Evolutionary conservation across 176 grass and related monocot species (phyloP), one percentile per base, ranked within the genome.

Genomic region (Zizania latifolia): DNA sequence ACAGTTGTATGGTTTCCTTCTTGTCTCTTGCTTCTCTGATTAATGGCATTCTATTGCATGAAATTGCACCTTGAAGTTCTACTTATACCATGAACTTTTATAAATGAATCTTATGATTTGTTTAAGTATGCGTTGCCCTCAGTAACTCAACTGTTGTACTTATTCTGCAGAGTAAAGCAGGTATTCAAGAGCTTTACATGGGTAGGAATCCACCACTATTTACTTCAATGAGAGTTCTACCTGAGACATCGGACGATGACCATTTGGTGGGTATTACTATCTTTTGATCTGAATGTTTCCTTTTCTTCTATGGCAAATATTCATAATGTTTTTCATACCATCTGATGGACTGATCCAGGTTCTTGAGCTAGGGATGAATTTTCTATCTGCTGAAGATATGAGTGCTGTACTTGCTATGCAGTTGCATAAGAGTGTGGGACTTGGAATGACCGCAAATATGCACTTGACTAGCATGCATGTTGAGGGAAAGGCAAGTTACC

Each of bases 391-490:
- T 79, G 89, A 98, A 58, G 95, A 98, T 71, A 94, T 94, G 95
- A 92, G 89, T 88, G 89, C 24, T 61, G 82, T 92, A 58, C 89
- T 98, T 92, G 86, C 91, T 71, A 83, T 93, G 71, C 91, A 89
- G 65, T 70, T 93, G 38, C 89, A 83, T 66, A 90, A 93, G 85
- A 84, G 72, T 32, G 58, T 97, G 60, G 91, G 91, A 61, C 77
- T 98, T 37, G 91, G 95, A 70, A 90, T 98, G 74, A 92, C 88
- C 11, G 66, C 89, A 88, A 92, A 86, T 58, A 94, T 98, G 95
- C 95, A 98, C 84, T 81, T 98, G 65, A 94, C 95, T 69, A 83
- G 91, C 74, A 98, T 98, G 86, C 95, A 98, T 74, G 86, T 98
- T 1, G 95, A 98, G 77, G 95, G 95, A 83, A 94, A 94, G 95